Conservation (phyloP, 2,329 filamentous ascomycete species). For the Exophiala xenobiotica region DNA sequence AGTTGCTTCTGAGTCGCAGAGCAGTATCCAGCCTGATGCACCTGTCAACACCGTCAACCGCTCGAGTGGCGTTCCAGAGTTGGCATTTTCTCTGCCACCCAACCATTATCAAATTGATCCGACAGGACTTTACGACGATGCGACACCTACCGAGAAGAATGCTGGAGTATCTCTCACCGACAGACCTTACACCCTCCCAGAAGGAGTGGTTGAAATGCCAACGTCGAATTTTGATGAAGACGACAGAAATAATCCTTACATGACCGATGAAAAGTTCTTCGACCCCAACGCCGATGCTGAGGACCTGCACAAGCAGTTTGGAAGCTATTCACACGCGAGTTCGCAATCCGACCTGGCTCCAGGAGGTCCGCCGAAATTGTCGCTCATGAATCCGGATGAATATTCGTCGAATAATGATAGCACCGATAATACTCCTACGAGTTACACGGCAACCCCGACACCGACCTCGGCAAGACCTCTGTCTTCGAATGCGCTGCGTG, state of each 20-base stretch:
- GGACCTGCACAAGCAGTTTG: constrained; percentile 20
- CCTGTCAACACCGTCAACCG: constrained; percentile 25
- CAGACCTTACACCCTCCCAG: constrained; percentile 26
- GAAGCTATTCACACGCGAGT: constrained; percentile 13
- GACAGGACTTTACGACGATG: constrained; percentile 20
- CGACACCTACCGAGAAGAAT: constrained; percentile 1
- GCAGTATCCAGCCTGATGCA: constrained; percentile 9
- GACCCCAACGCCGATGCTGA: constrained; percentile 27
- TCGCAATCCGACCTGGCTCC: constrained; percentile 16
- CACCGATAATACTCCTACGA: constrained; percentile 30
- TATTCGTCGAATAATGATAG: constrained; percentile 22
- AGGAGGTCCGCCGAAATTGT: constrained; percentile 24
- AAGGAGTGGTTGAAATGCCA: constrained; percentile 28
- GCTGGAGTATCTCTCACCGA: constrained; percentile 28
- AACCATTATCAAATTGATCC: constrained; percentile 31
- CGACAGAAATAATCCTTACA: constrained; percentile 20
- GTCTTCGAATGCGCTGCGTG: constrained; percentile 3
- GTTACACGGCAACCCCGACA: constrained; percentile 26
- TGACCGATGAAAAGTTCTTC: constrained; percentile 31
- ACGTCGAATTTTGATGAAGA: constrained; percentile 18
- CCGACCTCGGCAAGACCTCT: constrained; percentile 26
- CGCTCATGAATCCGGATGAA: constrained; percentile 30
- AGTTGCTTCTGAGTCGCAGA: constrained; percentile 32
- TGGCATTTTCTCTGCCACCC: constrained; percentile 31
- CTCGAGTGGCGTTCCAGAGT: constrained; percentile 26